Evolutionary conservation across 192 early-diverging fungal species (phyloP), one percentile per base, ranked within the genome.

Genomic region (Chytriomyces sp.): DNA sequence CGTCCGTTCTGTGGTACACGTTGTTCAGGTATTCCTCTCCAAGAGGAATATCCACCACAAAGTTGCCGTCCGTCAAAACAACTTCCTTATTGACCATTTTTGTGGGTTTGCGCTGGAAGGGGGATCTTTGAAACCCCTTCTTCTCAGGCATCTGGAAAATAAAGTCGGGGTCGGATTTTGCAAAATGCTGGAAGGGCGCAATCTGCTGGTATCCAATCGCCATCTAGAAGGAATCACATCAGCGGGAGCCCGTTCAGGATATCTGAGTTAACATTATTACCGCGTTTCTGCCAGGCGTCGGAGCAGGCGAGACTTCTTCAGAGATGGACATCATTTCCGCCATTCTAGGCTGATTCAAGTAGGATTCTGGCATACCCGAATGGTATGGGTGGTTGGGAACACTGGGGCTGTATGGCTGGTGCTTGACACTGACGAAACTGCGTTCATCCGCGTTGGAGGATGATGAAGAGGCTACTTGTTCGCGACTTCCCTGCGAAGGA

Each of bases 1-100:
- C 86, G 13, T 83, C 86, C 26, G 86, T 64, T 23, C 71, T 83
- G 28, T 87, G 80, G 5, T 28, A 26, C 9, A 89, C 84, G 26
- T 85, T 53, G 13, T 80, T 64, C 23, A 87, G 67, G n/a, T 82
- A 50, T 7, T 79, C 67, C 35, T 82, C 81, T 16, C 80, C 68
- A n/a, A 87, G 71, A 5, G 82, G 80, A 13, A 73, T 64, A 45
- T 82, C 82, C 49, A 83, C 67, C 4, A 83, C 77, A 81, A 83
- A 83, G 74, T 81, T 79, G 0, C 82, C 82, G 59, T 50, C 69
- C 20, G 81, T 77, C 23, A 83, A 69, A 18, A 60, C 69, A 53
- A 83, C 73, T 64, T 81, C 75, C 74, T 83, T 81, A 5, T 77
- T 60, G 10, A 74, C 72, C 11, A 64, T 45, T n/a, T 64, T 61